Evolutionary conservation across 768 basidiomycete genomes (phyloP), one percentile per base, ranked within the genome.

Genomic region (Trametopsis cervina): DNA sequence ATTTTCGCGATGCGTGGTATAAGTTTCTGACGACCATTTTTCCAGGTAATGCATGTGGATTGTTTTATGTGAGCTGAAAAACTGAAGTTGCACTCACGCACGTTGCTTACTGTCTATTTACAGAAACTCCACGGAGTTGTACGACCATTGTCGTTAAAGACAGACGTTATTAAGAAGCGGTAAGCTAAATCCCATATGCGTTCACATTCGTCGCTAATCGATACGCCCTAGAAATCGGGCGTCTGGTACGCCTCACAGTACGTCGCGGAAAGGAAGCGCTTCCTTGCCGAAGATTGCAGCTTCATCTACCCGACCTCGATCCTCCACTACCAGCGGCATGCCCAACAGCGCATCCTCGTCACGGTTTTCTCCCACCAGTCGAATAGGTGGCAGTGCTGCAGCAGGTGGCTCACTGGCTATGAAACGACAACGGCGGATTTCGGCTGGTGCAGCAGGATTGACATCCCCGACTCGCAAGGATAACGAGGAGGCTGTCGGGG

Each of bases 101-200:
- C 27, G 10, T 37, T 37, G 29, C 47, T 25, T 41, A 54, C 42
- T 20, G 22, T 17, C 40, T 37, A 45, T 13, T n/a, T 38, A 15
- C 52, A 94, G 89, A 97, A 97, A 82, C 70, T 98, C 33, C 95
- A 98, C 60, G 92, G 92, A 40, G 93, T 97, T 42, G 89, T 93
- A 4, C 79, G 95, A 46, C 95, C 95, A 6, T 71, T 95, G 54
- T 94, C 92, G 33, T 76, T 98, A 52, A 96, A 96, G 76, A 97
- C 94, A 37, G 91, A 97, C 63, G 86, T 94, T 40, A 96, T 95
- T 68, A 96, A 97, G 82, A 97, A 96, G 72, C 75, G 89, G 89
- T 89, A 46, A 11, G 60, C 60, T 7, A n/a, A 7, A 12, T 40
- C 48, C 4, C 4, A 40, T 13, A 13, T 24, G 6, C 3, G 3